Percentiles rank a stretch among this genome's conserved stretches.
Conservation (phyloP, 179 eudicot genomes). For the Amaranthus tricolor region DNA sequence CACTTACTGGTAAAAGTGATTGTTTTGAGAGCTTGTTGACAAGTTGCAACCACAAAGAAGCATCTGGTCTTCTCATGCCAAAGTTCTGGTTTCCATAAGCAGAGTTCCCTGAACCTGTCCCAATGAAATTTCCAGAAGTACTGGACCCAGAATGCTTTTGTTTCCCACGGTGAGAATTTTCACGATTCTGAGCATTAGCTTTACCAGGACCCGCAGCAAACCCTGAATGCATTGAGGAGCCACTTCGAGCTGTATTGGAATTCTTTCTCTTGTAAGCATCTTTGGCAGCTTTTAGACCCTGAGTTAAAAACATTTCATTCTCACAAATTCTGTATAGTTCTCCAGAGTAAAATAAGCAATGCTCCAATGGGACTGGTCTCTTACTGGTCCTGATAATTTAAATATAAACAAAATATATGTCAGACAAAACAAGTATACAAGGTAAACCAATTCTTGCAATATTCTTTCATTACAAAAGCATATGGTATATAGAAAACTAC, state of each 20-base stretch:
- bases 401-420: conserved; percentile 15
- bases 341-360: conserved; percentile 85
- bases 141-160: conserved; percentile 76
- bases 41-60: conserved; percentile 70
- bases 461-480: neutral
- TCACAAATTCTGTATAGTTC: conserved; percentile 89
- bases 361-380: conserved; percentile 99
- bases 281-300: conserved; percentile 82
- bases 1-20: conserved; percentile 85
- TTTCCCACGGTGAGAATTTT: conserved; percentile 48
- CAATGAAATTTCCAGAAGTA: conserved; percentile 41
- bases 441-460: neutral
- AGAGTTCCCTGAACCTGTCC: conserved; percentile 45
- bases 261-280: conserved; percentile 71
- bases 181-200: conserved; percentile 53
- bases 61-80: conserved; percentile 73
- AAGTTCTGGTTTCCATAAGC: conserved; percentile 43
- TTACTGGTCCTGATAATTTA: conserved; percentile 71
- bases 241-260: conserved; percentile 37
- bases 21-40: conserved; percentile 76
- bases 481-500: neutral
- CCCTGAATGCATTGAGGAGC: conserved; percentile 44
- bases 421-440: conserved; percentile 3
- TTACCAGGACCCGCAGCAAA: conserved; percentile 51
- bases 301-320: conserved; percentile 62